A percentile compares a stretch with the other conserved stretches of the same genome.
phyloP scores from a whole-genome alignment of 176 grass and related monocot genomes.

The Dactylis glomerata region DNA sequence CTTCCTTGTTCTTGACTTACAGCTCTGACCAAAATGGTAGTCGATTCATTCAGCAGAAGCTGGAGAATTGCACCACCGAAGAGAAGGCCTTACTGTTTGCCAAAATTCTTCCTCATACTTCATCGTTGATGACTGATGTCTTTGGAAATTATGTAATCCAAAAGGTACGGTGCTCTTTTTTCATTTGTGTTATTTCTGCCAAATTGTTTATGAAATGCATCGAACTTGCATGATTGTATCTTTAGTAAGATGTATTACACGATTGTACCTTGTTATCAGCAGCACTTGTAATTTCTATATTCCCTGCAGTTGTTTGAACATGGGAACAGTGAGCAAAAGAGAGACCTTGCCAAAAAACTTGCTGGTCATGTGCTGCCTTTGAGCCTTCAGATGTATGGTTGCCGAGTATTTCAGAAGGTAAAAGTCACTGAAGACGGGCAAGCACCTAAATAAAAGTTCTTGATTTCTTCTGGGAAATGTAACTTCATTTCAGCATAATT shows the following conservation, averaged over 20 bases:
- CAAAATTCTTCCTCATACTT: conserved; percentile 77
- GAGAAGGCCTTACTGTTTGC: conserved; percentile 81
- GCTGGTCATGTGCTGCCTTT: conserved; percentile 63
- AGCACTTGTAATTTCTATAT: conserved; percentile 11
- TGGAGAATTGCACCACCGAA: conserved; percentile 69
- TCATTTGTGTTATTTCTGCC: not conserved
- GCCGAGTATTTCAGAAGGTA: conserved; percentile 99
- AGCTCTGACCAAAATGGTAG: conserved; percentile 94
- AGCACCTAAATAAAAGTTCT: not conserved
- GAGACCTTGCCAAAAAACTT: conserved; percentile 74
- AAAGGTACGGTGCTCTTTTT: conserved; percentile 56
- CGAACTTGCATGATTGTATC: not conserved
- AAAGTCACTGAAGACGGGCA: not conserved
- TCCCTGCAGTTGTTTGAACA: conserved; percentile 83
- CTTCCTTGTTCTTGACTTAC: conserved; percentile 25
- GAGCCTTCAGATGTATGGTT: conserved; percentile 97
- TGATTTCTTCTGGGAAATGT: conserved; percentile 11
- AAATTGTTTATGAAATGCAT: not conserved
- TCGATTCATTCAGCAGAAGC: conserved; percentile 95
- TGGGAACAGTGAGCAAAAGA: conserved; percentile 72
- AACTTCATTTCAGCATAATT: conserved; percentile 7
- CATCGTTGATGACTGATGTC: conserved; percentile 83
- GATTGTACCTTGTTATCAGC: not conserved
- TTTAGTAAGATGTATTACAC: conserved; percentile 9
- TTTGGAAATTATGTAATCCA: conserved; percentile 99